Percentiles rank a stretch among this genome's conserved stretches.
These are phyloP conservation scores for Litchi chinensis DNA, from an alignment of 345 rosid species.

Conservation along the genomic window DNA sequence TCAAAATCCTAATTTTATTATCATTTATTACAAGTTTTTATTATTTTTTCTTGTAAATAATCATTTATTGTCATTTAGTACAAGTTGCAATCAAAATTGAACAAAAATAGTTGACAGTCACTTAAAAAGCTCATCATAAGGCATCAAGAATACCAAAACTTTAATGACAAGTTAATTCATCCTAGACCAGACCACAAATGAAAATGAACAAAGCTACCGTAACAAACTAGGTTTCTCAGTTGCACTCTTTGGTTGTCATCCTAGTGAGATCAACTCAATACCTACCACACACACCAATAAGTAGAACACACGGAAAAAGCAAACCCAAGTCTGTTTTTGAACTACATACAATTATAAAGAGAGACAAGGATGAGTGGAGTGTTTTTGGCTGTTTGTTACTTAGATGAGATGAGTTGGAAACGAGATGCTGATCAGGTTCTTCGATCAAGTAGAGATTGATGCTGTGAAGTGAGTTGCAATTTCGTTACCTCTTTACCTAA, in stretches of 20 bases:
- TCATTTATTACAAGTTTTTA: background rate
- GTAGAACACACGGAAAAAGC: background rate
- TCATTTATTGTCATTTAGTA: background rate
- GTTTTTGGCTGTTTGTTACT: too few relatives aligned
- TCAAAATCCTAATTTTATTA: background rate
- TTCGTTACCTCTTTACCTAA: too few relatives aligned
- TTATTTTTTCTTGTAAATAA: too few relatives aligned
- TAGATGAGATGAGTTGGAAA: too few relatives aligned
- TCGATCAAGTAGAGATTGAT: too few relatives aligned
- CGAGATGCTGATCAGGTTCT: too few relatives aligned
- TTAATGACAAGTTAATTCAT: background rate
- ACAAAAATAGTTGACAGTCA: constrained; percentile 7
- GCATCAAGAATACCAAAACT: background rate
- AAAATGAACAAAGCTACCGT: background rate
- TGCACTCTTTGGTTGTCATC: background rate
- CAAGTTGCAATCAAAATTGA: background rate
- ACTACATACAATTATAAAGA: too few relatives aligned
- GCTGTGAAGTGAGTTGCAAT: too few relatives aligned
- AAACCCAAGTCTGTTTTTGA: background rate
- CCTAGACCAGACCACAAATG: background rate
- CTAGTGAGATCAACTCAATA: background rate
- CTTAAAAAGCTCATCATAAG: background rate
- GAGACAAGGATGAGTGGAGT: too few relatives aligned
- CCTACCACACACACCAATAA: background rate
- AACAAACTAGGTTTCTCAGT: background rate